Evolutionary conservation across 83 land plant genomes (phyloP).

Genomic region (Diphasiastrum complanatum): DNA sequence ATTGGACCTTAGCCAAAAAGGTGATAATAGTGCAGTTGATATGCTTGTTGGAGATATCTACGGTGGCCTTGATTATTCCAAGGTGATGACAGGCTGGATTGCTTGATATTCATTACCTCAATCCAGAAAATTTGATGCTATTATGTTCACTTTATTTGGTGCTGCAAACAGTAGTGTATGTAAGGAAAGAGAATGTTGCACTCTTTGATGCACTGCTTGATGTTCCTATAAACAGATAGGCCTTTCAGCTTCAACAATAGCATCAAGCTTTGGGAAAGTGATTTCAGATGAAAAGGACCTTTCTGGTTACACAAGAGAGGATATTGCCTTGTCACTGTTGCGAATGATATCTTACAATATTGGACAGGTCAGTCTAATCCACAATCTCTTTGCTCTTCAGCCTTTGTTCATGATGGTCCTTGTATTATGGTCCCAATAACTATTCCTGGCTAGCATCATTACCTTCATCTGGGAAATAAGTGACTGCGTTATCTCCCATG

Average conservation of each 20-base stretch:
- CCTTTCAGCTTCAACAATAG: constrained; percentile 90
- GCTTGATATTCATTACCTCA: neutral
- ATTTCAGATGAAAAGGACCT: constrained; percentile 74
- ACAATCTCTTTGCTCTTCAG: no score
- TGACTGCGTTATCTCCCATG: no score
- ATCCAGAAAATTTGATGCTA: neutral
- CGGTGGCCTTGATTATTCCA: constrained; percentile 84
- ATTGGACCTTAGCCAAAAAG: constrained; percentile 76
- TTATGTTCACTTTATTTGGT: neutral
- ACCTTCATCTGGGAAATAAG: no score
- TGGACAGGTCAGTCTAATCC: constrained; percentile 66
- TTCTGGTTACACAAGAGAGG: constrained; percentile 78
- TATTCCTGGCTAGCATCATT: no score
- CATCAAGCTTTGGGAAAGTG: constrained; percentile 88
- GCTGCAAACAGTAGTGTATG: no score
- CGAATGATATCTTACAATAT: constrained; percentile 95
- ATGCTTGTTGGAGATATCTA: constrained; percentile 99
- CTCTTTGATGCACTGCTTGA: constrained; percentile 1
- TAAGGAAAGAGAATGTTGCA: no score
- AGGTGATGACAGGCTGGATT: constrained; percentile 44
- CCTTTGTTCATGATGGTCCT: no score
- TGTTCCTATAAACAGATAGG: constrained; percentile 52
- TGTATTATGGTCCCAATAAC: no score
- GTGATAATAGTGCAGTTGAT: constrained; percentile 82
- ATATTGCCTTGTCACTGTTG: constrained; percentile 74